These are phyloP conservation scores for Aureobasidium sp. DNA, from an alignment of 2,329 filamentous ascomycete species.

Conservation along the genomic window DNA sequence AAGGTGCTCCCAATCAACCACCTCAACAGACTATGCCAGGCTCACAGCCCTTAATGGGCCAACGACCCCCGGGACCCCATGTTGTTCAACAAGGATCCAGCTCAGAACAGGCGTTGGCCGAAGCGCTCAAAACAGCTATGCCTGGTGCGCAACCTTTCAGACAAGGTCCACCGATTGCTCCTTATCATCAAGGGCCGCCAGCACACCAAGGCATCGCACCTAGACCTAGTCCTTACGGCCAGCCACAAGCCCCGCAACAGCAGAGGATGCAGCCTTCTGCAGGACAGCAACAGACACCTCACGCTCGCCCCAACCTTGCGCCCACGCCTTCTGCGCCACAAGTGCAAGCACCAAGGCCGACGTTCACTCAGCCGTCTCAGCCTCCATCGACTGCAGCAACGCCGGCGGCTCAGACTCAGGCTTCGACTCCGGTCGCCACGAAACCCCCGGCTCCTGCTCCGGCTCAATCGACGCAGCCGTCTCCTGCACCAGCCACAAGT, in stretches of 20 bases:
- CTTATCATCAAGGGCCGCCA: background rate
- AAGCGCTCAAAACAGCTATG: constrained; percentile 15
- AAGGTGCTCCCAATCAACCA: background rate
- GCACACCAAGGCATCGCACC: background rate
- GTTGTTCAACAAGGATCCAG: background rate
- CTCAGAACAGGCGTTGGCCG: background rate
- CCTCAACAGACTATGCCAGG: background rate
- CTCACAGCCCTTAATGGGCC: background rate
- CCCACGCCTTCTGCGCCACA: background rate
- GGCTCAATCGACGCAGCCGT: background rate
- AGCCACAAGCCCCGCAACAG: constrained; percentile 10
- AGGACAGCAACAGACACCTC: constrained; percentile 2
- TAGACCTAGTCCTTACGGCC: background rate
- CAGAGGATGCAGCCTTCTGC: constrained; percentile 6
- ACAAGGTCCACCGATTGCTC: background rate
- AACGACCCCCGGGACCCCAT: background rate
- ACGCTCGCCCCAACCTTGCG: background rate
- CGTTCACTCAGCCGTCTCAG: constrained; percentile 2
- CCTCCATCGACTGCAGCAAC: background rate
- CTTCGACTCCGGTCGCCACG: background rate
- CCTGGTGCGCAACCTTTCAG: background rate
- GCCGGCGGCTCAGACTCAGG: background rate
- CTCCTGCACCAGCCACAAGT: background rate
- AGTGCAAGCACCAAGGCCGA: constrained; percentile 7
- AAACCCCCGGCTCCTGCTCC: background rate